Base-by-base conservation (phyloP, 1,139 yeast species). In the Candida pseudoviswanathii region DNA sequence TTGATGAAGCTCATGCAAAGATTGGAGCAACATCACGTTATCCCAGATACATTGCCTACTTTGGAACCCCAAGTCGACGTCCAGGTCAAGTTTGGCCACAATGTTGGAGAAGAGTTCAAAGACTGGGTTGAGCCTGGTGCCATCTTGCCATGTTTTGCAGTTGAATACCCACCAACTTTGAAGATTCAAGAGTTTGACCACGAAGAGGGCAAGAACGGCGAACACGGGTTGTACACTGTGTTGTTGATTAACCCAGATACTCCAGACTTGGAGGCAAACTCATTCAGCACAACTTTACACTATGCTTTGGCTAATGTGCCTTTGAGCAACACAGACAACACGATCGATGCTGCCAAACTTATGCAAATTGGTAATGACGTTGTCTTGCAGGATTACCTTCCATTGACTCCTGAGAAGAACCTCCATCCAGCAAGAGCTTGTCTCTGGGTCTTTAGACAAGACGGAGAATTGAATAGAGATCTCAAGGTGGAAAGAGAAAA, bases 1-100 rank as follows among this genome's bases (percentile, higher is more conserved):
- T 79, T 82, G 66, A 84, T 87, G 83, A 63, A 88, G 48, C 73
- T 84, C 49, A 87, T 89, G 89, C 98, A 94, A 72, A 84, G 98
- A 71, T 70, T 95, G 52, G 99, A 94, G 70, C 85, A 89, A 52
- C 72, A 91, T 57, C 81, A 81, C 46, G 90, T 90, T 46, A 88
- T 95, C 55, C 99, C 99, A 29, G 99, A 94, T 65, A 91, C 98
- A 2, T 66, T 94, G 64, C 95, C 98, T 25, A 90, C 98, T 0
- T 70, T 94, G 51, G 84, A 80, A n/a, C 98, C 99, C 21, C 71
- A 77, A 54, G 95, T 83, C 11, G 89, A 88, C 47, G 90, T 94
- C 7, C 75, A 81, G 47, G 66, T 95, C 44, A 85, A 82, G 67
- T 94, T 94, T 65, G 85, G 87, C 41, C 89, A 88, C 55, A 83